phyloP scores from a whole-genome alignment of 2,329 filamentous ascomycete genomes.

The Amylocarpus encephaloides region DNA sequence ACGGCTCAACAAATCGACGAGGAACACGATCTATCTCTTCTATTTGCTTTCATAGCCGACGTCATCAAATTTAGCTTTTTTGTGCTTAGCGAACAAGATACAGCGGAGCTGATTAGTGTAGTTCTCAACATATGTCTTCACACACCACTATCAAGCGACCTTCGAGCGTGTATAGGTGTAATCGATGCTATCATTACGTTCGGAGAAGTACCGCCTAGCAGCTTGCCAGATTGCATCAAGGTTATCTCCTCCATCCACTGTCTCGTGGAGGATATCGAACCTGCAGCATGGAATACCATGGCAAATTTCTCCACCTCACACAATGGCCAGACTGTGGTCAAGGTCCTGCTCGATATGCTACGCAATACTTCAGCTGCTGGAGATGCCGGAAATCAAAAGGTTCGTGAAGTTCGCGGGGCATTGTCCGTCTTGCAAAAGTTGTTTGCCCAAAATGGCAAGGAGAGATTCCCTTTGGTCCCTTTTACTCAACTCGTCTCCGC shows the following conservation, averaged over 20 bases:
- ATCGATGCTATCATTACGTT: slow-evolving; percentile 68
- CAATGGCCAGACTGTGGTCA: slow-evolving; percentile 62
- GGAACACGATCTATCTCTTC: slow-evolving; percentile 54
- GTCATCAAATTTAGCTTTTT: slow-evolving; percentile 73
- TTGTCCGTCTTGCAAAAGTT: slow-evolving; percentile 58
- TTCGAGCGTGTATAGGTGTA: slow-evolving; percentile 60
- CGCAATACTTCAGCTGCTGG: slow-evolving; percentile 41
- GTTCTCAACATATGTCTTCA: slow-evolving; percentile 62
- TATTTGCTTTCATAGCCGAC: slow-evolving; percentile 61
- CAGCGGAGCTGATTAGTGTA: slow-evolving; percentile 54
- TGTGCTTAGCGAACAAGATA: slow-evolving; percentile 55
- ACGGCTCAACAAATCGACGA: slow-evolving; percentile 36
- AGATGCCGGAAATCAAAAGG: slow-evolving; percentile 44
- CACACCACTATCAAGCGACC: slow-evolving; percentile 58
- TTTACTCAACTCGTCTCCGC: slow-evolving; percentile 54
- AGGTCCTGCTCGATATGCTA: slow-evolving; percentile 57
- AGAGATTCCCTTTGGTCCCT: slow-evolving; percentile 54
- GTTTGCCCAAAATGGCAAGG: slow-evolving; percentile 51
- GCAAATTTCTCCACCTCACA: slow-evolving; percentile 67
- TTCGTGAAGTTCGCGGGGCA: slow-evolving; percentile 54
- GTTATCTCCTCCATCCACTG: slow-evolving; percentile 68
- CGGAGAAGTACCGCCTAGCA: slow-evolving; percentile 57
- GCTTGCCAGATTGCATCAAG: slow-evolving; percentile 60
- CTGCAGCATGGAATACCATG: slow-evolving; percentile 63
- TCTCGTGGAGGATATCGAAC: slow-evolving; percentile 53